Base-by-base conservation (phyloP, 192 early-diverging fungal species). In the Globomyces pollinis-pini region DNA sequence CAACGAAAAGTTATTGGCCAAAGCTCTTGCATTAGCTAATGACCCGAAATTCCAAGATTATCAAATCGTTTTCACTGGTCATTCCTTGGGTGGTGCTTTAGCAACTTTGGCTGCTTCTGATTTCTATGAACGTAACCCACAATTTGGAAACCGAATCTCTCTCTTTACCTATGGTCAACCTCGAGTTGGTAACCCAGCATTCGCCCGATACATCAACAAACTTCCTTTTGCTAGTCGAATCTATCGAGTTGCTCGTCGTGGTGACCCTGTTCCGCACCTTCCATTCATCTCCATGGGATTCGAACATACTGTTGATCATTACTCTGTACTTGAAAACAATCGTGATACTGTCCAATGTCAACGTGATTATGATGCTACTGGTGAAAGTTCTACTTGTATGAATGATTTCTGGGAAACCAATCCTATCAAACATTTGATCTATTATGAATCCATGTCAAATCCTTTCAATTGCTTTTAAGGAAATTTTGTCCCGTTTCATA, bases 81-180 rank as follows among this genome's bases (percentile, higher is more conserved):
- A 64, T 56, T 58, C 55, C 13, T 11, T 64, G n/a, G 62, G 62
- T 9, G 62, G 44, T 30, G 36, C 62, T 18, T 15, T 59, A 7
- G 45, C 29, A 20, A 24, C 35, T 24, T 30, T 64, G 15, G 52
- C 62, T 4, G 44, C 45, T 1, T 15, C 60, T 11, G 62, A 64
- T n/a, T 59, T 43, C 16, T 60, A 29, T 12, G 1, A 49, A 52
- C 21, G 29, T 32, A 41, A 60, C 18, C 47, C 45, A 18, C 34
- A 29, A 30, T 47, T 38, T 3, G 57, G 34, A 24, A 23, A 15
- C 30, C 29, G 30, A 28, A 35, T 64, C 45, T 36, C 20, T 8
- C 1, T 61, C 12, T 51, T 39, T 18, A 60, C 58, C 31, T 60
- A 42, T 49, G 60, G 60, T n/a, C 12, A 50, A 38, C 60, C 60